Evolutionary conservation across 2,329 filamentous ascomycete genomes (phyloP).

Genomic region (Coniochaeta sp.): DNA sequence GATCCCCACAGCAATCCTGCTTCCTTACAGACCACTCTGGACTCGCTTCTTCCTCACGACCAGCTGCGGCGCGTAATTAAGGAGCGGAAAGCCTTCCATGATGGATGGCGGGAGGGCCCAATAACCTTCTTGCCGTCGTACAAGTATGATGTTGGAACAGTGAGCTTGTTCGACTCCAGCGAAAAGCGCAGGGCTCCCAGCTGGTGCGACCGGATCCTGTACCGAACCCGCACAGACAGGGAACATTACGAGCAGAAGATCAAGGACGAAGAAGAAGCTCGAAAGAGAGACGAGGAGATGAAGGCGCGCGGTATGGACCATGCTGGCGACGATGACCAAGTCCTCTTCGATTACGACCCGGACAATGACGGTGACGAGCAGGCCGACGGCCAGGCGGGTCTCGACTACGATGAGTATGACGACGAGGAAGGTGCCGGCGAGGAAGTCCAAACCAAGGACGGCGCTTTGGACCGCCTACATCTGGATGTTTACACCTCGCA

Average conservation of each 20-base stretch:
- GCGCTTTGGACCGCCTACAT: slow-evolving; percentile 45
- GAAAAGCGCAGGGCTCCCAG: slow-evolving; percentile 90
- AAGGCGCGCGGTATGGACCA: slow-evolving; percentile 69
- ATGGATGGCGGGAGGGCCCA: slow-evolving; percentile 85
- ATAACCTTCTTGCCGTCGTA: slow-evolving; percentile 92
- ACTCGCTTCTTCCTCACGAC: slow-evolving; percentile 83
- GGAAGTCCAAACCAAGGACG: slow-evolving; percentile 49
- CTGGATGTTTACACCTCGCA: slow-evolving; percentile 74
- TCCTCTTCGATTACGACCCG: slow-evolving; percentile 87
- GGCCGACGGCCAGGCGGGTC: slow-evolving; percentile 27
- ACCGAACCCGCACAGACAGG: slow-evolving; percentile 66
- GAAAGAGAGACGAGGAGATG: slow-evolving; percentile 78
- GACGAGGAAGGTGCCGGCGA: slow-evolving; percentile 45
- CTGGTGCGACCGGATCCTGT: slow-evolving; percentile 95
- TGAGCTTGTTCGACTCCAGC: slow-evolving; percentile 88
- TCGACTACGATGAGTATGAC: slow-evolving; percentile 57
- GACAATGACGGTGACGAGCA: slow-evolving; percentile 58
- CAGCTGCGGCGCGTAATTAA: slow-evolving; percentile 72
- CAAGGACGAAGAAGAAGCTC: slow-evolving; percentile 58
- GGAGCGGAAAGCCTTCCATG: slow-evolving; percentile 73
- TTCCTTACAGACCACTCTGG: slow-evolving; percentile 80
- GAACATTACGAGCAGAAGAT: slow-evolving; percentile 56
- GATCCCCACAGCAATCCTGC: slow-evolving; percentile 71
- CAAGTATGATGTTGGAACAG: slow-evolving; percentile 94
- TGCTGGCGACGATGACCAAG: slow-evolving; percentile 68